Base-by-base conservation (phyloP, 108 stramenopile species). In the Skeletonema menzelii region DNA sequence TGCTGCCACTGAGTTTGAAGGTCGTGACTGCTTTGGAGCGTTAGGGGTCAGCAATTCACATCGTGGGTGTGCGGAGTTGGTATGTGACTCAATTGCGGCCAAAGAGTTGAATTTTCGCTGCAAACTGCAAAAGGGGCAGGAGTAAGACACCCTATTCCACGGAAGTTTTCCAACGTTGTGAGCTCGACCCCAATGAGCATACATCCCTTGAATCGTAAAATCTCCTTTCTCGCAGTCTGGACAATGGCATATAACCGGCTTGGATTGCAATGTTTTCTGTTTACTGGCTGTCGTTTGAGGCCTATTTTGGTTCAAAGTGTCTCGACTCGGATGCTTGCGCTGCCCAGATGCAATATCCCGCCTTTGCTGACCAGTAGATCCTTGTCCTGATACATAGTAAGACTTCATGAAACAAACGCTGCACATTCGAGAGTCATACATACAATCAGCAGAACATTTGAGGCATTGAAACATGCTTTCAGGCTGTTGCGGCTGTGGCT, bases 141-240 rank as follows among this genome's bases (percentile, higher is more conserved):
- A 73, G 72, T 67, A 80, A 8, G 57, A 69, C 17, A 80, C 63
- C 38, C 53, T 67, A 31, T 46, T 40, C 79, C 79, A 80, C 22
- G 71, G 40, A 27, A 80, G 32, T 35, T 73, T 80, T 4, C 79
- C 79, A 28, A 53, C 49, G 22, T 60, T 44, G 57, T 80, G 79
- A 32, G 68, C 62, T 46, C 72, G 35, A 13, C 71, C 79, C 53
- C 69, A 63, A 56, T 80, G 79, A 49, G 79, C 79, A 56, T 80
- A 80, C 67, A 80, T 62, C 11, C 79, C 79, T 64, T 80, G 79
- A 14, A 72, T 64, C 17, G 68, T 63, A 20, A 80, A 63, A 10
- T 69, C 46, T 22, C 72, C 56, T 38, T 53, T 78, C 32, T 68
- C 67, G 30, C 79, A 80, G 26, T 64, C 27, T 5, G 72, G 65